phyloP scores from a whole-genome alignment of 2,329 filamentous ascomycete genomes.

The Fusarium tanahbumbuense region DNA sequence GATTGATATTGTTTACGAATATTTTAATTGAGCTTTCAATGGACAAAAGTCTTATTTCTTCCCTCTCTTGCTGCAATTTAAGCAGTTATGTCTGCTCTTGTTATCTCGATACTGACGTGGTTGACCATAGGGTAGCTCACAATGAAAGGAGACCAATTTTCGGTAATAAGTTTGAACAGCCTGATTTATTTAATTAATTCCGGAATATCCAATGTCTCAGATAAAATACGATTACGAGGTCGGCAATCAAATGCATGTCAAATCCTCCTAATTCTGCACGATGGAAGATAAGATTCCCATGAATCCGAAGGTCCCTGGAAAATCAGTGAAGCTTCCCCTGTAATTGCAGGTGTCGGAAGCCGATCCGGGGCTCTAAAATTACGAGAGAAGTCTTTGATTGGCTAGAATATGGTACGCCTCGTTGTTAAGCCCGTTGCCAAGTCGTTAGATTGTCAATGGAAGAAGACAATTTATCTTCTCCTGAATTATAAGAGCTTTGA shows the following conservation, averaged over 20 bases:
- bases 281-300: constrained; percentile 7
- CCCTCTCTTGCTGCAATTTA: too few relatives aligned
- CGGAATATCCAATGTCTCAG: not conserved
- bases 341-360: constrained; percentile 23
- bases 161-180: not conserved
- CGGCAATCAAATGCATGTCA: constrained; percentile 17
- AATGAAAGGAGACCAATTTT: not conserved
- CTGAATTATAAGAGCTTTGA: constrained; percentile 12
- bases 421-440: constrained; percentile 34
- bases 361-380: constrained; percentile 8
- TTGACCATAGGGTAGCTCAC: not conserved
- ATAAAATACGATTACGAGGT: constrained; percentile 29
- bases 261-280: not conserved
- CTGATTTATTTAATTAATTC: not conserved
- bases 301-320: constrained; percentile 13
- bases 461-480: constrained; percentile 29
- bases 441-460: constrained; percentile 13
- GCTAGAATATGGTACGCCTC: constrained; percentile 13
- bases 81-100: not conserved
- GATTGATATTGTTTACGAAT: too few relatives aligned
- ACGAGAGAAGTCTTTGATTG: constrained; percentile 9
- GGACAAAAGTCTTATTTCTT: too few relatives aligned
- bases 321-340: constrained; percentile 24
- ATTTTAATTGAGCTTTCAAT: too few relatives aligned
- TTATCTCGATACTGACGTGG: not conserved